Percentiles rank a stretch among this genome's conserved stretches.
phyloP scores from a whole-genome alignment of 495 filamentous ascomycete genomes.

The Saxophila tyrrhenica region DNA sequence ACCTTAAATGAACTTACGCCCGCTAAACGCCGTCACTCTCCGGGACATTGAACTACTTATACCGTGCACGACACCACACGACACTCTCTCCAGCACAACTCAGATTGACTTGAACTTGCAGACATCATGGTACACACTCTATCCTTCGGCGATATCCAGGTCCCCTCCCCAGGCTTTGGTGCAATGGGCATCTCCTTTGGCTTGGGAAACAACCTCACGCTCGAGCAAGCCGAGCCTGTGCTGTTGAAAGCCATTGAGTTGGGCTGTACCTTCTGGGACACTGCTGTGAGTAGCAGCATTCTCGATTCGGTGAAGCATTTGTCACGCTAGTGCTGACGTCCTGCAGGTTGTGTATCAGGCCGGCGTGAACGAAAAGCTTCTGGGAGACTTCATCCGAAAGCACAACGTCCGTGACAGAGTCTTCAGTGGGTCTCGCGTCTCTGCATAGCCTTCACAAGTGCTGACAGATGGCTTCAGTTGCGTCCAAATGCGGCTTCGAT shows the following conservation, averaged over 20 bases:
- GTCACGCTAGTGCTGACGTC: slow-evolving; percentile 29
- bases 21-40: too few relatives aligned
- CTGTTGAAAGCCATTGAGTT: slow-evolving; percentile 40
- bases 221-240: slow-evolving; percentile 40
- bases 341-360: slow-evolving; percentile 40
- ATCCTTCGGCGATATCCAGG: slow-evolving; percentile 3
- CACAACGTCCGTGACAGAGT: slow-evolving; percentile 39
- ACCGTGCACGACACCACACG: too few relatives aligned
- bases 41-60: too few relatives aligned
- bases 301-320: too few relatives aligned
- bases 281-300: too few relatives aligned
- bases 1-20: too few relatives aligned
- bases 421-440: slow-evolving; percentile 31
- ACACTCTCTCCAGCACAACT: too few relatives aligned
- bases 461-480: too few relatives aligned
- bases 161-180: slow-evolving; percentile 4
- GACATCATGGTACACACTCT: slow-evolving; percentile 2
- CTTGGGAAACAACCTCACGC: slow-evolving; percentile 32
- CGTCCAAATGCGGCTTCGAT: slow-evolving; percentile 39
- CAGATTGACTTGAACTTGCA: too few relatives aligned
- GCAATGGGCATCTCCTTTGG: slow-evolving; percentile 26
- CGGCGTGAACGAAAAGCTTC: slow-evolving; percentile 28
- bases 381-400: slow-evolving; percentile 43
- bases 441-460: slow-evolving; percentile 10
- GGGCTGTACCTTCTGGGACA: slow-evolving; percentile 45